Evolutionary conservation across 83 land plant species (phyloP).

Genomic region (Picea mariana): DNA sequence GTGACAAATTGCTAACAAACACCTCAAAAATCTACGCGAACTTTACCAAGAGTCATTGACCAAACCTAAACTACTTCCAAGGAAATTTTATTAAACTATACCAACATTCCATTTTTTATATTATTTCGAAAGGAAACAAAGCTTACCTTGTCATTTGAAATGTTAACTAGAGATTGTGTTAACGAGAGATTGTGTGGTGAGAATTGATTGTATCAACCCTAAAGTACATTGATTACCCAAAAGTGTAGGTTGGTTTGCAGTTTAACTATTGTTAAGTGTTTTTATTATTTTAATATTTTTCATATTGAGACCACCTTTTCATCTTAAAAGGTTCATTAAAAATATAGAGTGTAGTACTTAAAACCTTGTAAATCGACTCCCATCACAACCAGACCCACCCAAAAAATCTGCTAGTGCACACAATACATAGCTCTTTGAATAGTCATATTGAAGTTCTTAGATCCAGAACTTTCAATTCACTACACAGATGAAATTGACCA

Average conservation of each 20-base stretch:
- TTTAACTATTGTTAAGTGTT: no score
- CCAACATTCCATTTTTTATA: background rate
- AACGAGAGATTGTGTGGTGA: constrained; percentile 32
- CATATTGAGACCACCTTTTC: no score
- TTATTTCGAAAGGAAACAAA: background rate
- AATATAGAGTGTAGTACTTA: no score
- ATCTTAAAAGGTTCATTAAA: no score
- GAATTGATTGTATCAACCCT: constrained; percentile 59
- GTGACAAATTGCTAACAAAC: background rate
- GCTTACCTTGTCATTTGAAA: constrained; percentile 63
- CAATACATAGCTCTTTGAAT: background rate
- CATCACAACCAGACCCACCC: constrained; percentile 60
- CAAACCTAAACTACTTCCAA: background rate
- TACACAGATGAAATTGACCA: background rate
- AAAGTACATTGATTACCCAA: constrained; percentile 53
- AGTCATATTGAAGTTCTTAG: background rate
- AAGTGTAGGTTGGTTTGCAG: constrained; percentile 17
- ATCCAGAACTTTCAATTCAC: background rate
- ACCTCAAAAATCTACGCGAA: no score
- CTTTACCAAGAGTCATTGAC: constrained; percentile 23
- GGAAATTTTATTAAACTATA: background rate
- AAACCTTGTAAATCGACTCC: no score
- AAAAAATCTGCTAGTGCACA: no score
- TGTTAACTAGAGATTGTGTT: constrained; percentile 27
- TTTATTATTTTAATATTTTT: no score